Evolutionary conservation across 495 filamentous ascomycete genomes (phyloP), one percentile per base, ranked within the genome.

Genomic region (Lophiotrema nucula): DNA sequence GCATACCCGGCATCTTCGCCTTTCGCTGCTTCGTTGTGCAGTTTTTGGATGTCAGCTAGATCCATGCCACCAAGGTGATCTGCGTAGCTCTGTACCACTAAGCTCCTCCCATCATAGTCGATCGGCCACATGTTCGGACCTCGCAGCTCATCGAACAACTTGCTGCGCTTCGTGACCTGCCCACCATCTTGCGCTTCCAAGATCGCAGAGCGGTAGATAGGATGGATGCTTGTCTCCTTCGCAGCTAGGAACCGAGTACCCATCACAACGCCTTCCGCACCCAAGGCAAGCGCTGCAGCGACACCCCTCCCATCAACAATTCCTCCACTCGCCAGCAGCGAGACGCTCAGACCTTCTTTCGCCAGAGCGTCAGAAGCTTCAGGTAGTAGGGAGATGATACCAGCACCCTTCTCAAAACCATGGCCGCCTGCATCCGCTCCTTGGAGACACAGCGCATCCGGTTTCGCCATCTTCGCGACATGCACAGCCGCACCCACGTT

Each of bases 341-440:
- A 78, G 16, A 58, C 53, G 3, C 15, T 31, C 1, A 57, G 35
- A 0, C 52, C 60, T 25, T 27, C 39, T 11, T 33, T 43, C 19
- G 73, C 70, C 49, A 90, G 48, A 43, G 73, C 67, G 64, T 87
- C 84, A 16, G 67, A 68, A 0, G 82, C 67, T 64, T 87, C 84
- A 0, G 83, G 83, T 1, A 87, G 62, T 12, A 87, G 62, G 0
- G 76, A 48, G 48, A 86, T 71, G 5, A 90, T 64, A 1, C 87
- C 81, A 1, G 85, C 76, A 2, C 82, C 81, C 47, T 79, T 74
- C 0, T 69, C 76, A 26, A 80, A 79, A 33, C 88, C 87, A 66
- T 92, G 88, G 0, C 88, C 88, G 0, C 89, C 88, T 0, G 88
- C 81, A 57, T 92, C 88, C 1, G 77, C 64, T 0, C 88, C 88